phyloP scores from a whole-genome alignment of 2,329 filamentous ascomycete species.

The Aspergillus persii region DNA sequence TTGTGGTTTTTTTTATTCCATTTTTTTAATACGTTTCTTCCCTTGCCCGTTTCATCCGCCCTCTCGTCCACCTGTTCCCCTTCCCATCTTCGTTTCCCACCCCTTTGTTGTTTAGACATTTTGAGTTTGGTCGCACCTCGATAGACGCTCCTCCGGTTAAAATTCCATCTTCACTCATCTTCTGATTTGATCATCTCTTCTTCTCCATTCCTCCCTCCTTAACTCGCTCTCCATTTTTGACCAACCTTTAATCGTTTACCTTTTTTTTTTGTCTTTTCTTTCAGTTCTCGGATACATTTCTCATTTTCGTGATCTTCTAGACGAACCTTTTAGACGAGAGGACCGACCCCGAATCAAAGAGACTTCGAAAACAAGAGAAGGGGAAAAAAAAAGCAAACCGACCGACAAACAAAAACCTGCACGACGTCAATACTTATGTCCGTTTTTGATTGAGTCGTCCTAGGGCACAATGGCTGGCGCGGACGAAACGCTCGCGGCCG shows the following conservation, averaged over 20 bases:
- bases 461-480: constrained; percentile 46
- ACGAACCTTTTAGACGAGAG: background rate
- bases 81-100: background rate
- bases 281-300: constrained; percentile 2
- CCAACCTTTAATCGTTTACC: background rate
- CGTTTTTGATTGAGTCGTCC: constrained; percentile 20
- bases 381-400: constrained; percentile 4
- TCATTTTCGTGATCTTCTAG: constrained; percentile 5
- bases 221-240: background rate
- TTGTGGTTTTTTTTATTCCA: background rate
- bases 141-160: background rate
- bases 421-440: constrained; percentile 18
- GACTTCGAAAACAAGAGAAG: background rate
- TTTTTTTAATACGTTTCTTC: background rate
- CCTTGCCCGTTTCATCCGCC: constrained; percentile 1
- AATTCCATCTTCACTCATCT: background rate
- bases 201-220: background rate
- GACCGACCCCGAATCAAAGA: background rate
- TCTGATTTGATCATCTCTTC: background rate
- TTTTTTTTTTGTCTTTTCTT: background rate
- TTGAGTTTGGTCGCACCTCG: background rate
- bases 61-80: constrained; percentile 2
- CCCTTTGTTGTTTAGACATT: background rate
- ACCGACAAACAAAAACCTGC: constrained; percentile 4
- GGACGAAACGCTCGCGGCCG: constrained; percentile 49